Conservation (phyloP, 768 basidiomycete genomes). For the Clathrus columnatus region DNA sequence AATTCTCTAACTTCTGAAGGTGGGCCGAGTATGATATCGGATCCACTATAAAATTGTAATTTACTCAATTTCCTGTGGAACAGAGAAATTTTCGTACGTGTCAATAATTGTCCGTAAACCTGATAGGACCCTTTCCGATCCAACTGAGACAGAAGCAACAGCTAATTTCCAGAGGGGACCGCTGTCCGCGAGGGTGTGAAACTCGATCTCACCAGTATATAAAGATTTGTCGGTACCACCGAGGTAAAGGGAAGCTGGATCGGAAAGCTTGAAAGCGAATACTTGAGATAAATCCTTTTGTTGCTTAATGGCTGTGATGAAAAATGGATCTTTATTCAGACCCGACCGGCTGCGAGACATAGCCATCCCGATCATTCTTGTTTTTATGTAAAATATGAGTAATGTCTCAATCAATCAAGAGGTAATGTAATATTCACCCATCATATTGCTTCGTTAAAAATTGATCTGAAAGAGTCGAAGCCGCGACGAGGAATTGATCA, state of each 20-base stretch:
- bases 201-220: slow-evolving; percentile 25
- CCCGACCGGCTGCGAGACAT: slow-evolving; percentile 17
- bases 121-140: slow-evolving; percentile 10
- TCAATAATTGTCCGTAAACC: slow-evolving; percentile 26
- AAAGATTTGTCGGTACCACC: slow-evolving; percentile 28
- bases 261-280: slow-evolving; percentile 23
- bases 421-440: slow-evolving; percentile 12
- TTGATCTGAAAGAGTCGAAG: slow-evolving; percentile 17
- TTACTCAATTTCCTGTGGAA: too few species aligned
- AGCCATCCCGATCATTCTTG: slow-evolving; percentile 12
- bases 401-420: background rate
- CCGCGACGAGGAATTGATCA: slow-evolving; percentile 21
- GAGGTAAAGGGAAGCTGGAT: slow-evolving; percentile 25
- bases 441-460: slow-evolving; percentile 14
- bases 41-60: too few species aligned
- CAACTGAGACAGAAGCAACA: slow-evolving; percentile 11
- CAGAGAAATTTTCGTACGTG: too few species aligned
- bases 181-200: slow-evolving; percentile 19
- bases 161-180: slow-evolving; percentile 21
- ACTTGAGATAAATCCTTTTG: slow-evolving; percentile 12
- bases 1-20: too few species aligned
- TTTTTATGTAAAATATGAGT: background rate
- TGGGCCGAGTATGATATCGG: too few species aligned
- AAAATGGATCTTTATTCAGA: slow-evolving; percentile 17
- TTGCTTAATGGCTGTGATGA: slow-evolving; percentile 17